A percentile compares a stretch with the other conserved stretches of the same genome.
Evolutionary conservation across 2,329 filamentous ascomycete species (phyloP).

Genomic region (Setomelanomma holmii): DNA sequence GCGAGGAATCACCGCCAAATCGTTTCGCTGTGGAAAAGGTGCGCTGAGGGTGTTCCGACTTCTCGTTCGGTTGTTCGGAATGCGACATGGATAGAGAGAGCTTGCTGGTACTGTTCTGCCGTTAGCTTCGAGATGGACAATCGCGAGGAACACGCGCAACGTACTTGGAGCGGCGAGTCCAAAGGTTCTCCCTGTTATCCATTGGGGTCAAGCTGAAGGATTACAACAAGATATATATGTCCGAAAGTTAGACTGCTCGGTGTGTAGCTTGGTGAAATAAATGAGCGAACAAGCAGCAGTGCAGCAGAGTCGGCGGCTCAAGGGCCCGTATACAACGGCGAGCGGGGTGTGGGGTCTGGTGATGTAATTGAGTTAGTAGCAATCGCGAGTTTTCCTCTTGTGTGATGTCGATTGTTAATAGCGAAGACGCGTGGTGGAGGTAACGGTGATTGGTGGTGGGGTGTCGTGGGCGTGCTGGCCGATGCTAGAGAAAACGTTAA

Average conservation of each 20-base stretch:
- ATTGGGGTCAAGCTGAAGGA: conserved; percentile 37
- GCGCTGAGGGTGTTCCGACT: conserved; percentile 64
- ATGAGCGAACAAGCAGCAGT: conserved; percentile 46
- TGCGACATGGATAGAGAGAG: conserved; percentile 84
- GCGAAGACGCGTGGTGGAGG: conserved; percentile 7
- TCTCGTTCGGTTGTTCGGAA: conserved; percentile 58
- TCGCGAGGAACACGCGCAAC: conserved; percentile 41
- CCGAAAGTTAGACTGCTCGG: conserved; percentile 19
- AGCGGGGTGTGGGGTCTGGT: conserved; percentile 16
- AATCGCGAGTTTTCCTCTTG: conserved; percentile 4
- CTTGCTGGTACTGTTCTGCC: conserved; percentile 74
- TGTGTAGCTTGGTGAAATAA: conserved; percentile 42
- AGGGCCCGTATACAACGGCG: conserved; percentile 12
- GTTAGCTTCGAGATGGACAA: conserved; percentile 29
- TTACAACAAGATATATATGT: conserved; percentile 4
- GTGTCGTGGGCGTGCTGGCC: conserved; percentile 15
- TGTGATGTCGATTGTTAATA: conserved; percentile 9
- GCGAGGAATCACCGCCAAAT: conserved; percentile 77
- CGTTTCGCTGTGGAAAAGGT: conserved; percentile 73
- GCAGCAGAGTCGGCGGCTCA: conserved; percentile 13
- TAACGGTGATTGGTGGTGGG: conserved; percentile 18
- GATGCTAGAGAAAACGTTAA: background rate
- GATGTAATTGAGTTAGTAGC: conserved; percentile 4
- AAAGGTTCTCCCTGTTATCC: conserved; percentile 61
- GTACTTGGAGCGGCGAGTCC: conserved; percentile 86